Base-by-base conservation (phyloP, 345 rosid species). In the Sisymbrium altissimum region DNA sequence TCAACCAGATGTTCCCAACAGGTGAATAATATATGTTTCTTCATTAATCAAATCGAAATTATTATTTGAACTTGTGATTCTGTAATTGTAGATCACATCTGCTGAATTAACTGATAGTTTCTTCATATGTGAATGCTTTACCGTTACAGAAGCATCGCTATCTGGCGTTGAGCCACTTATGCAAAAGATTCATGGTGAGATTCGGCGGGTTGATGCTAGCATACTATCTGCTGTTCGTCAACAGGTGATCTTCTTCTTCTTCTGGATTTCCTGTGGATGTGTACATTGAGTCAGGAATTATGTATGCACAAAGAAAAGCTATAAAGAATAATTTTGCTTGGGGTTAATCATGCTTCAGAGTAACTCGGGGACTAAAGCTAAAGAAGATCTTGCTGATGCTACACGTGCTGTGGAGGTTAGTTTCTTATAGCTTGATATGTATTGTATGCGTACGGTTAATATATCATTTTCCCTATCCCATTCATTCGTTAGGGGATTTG, bases 321-420 rank as follows among this genome's bases (percentile, higher is more conserved):
- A 25, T 9, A 50, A 29, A 38, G 15, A 41, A 57, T 45, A 14
- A n/a, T 54, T 7, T 62, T 62, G 59, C n/a, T 69, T 57, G 15
- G 44, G 9, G 17, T 59, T 11, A 56, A 64, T 71, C 18, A 40
- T 71, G 49, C 71, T 84, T 48, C 86, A 95, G 99, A 95, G 99
- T 76, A 92, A 92, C 72, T 95, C 99, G 1, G 96, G 99, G 76
- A 90, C 89, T 29, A 95, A 90, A 86, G 98, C 98, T 17, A 92
- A 95, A 81, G 98, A 95, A 85, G 99, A 95, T 84, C 98, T 95
- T 83, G 97, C 98, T 79, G 92, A 96, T 82, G 98, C 98, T 76
- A 95, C 96, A n/a, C 83, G 68, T 75, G 98, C 98, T 82, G 99
- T 95, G 57, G 83, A 95, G 98, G 99, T 90, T 76, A 78, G 89